phyloP scores from a whole-genome alignment of 139 green algal species.

The Picochlorum costavermella region DNA sequence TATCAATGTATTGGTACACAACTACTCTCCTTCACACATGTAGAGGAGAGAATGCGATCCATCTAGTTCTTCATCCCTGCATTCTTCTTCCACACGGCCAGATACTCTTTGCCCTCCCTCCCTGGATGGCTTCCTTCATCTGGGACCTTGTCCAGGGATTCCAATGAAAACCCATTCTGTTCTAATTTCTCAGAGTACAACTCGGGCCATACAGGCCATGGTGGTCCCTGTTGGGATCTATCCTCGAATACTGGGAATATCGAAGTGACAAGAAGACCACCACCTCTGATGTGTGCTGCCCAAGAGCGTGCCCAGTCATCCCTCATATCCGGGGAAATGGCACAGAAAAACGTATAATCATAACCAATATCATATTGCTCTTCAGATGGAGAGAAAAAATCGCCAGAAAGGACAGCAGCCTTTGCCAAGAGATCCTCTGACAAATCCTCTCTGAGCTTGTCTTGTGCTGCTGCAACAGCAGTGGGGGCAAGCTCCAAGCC shows the following conservation, averaged over 20 bases:
- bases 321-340: conserved; percentile 45
- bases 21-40: no score
- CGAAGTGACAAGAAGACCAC: conserved; percentile 42
- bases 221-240: conserved; percentile 25
- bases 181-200: conserved; percentile 42
- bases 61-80: no score
- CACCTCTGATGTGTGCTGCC: conserved; percentile 27
- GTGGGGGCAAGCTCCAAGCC: conserved; percentile 33
- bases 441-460: conserved; percentile 3
- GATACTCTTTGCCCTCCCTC: conserved; percentile 33
- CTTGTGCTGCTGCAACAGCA: conserved; percentile 18
- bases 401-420: conserved; percentile 8
- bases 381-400: conserved; percentile 34
- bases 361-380: conserved; percentile 41
- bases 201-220: conserved; percentile 43
- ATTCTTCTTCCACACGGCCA: conserved; percentile 25
- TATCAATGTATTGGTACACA: no score
- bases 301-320: conserved; percentile 41
- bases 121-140: conserved; percentile 27
- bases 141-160: conserved; percentile 24
- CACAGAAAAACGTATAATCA: conserved; percentile 67
- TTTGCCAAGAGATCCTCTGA: neutral
- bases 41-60: no score
- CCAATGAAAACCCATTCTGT: conserved; percentile 28
- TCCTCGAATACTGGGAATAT: conserved; percentile 49